Percentiles rank a stretch among this genome's conserved stretches.
Conservation (phyloP, 345 rosid genomes). For the Erysimum cheiranthoides region DNA sequence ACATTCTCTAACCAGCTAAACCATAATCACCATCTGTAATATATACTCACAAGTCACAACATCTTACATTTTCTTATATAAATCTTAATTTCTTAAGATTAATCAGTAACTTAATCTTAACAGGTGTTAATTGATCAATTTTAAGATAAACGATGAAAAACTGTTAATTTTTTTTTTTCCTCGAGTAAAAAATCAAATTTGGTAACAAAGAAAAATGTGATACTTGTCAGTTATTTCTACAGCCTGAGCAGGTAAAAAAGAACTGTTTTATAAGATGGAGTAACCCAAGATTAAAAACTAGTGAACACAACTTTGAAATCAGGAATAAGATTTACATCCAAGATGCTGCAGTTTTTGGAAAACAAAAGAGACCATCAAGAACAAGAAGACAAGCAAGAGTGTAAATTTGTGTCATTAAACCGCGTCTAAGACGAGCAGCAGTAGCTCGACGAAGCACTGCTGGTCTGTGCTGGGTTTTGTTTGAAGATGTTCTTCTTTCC, state of each 20-base stretch:
- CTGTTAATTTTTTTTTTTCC: too few relatives aligned
- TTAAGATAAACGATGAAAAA: too few relatives aligned
- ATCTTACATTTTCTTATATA: too few relatives aligned
- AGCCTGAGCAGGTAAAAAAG: background rate
- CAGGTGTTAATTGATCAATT: too few relatives aligned
- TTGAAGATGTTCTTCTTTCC: constrained; percentile 85
- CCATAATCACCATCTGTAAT: too few relatives aligned
- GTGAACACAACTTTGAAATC: constrained; percentile 31
- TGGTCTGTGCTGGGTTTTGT: constrained; percentile 62
- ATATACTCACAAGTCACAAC: too few relatives aligned
- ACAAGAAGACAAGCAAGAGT: constrained; percentile 32
- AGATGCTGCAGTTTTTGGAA: constrained; percentile 31
- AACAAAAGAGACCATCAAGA: constrained; percentile 29
- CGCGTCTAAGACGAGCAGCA: constrained; percentile 62
- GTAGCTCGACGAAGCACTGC: constrained; percentile 51
- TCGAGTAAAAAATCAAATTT: too few relatives aligned
- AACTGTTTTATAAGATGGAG: background rate
- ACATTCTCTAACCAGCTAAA: too few relatives aligned
- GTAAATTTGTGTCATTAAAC: constrained; percentile 38
- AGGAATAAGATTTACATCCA: constrained; percentile 44
- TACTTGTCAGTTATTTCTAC: background rate
- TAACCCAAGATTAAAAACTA: constrained; percentile 22
- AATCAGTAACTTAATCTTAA: too few relatives aligned
- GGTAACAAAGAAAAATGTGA: too few relatives aligned
- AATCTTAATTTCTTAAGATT: too few relatives aligned